Conservation (phyloP, 2,329 filamentous ascomycete species). For the Colletotrichum noveboracense region DNA sequence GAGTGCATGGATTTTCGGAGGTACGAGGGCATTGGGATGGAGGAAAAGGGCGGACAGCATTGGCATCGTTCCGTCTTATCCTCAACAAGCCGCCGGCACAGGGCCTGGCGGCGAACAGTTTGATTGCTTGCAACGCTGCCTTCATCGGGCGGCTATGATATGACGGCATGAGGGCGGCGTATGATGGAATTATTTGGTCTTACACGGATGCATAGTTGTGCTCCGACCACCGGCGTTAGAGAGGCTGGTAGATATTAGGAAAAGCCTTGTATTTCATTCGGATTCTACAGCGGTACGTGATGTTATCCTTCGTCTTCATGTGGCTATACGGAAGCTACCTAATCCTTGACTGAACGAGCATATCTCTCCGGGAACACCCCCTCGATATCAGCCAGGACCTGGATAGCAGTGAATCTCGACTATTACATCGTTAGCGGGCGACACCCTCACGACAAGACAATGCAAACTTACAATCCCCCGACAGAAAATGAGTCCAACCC, state of each 20-base stretch:
- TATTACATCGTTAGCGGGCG: background rate
- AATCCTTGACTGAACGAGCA: background rate
- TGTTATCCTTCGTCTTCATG: background rate
- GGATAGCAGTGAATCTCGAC: background rate
- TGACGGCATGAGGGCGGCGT: slow-evolving; percentile 18
- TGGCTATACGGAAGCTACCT: background rate
- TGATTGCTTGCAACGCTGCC: background rate
- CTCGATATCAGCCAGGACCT: slow-evolving; percentile 1
- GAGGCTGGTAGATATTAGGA: background rate
- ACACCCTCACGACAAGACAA: too few species aligned
- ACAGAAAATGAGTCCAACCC: background rate
- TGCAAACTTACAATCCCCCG: background rate
- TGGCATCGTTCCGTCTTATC: background rate
- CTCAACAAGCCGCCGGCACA: background rate
- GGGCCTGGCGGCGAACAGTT: background rate
- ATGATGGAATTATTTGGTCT: background rate
- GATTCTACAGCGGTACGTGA: background rate
- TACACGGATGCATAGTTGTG: background rate
- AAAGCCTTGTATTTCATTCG: background rate
- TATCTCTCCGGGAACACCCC: slow-evolving; percentile 6
- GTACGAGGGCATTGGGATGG: background rate
- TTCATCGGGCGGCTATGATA: background rate
- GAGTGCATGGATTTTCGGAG: background rate
- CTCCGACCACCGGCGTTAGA: background rate
- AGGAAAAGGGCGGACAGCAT: background rate